phyloP scores from a whole-genome alignment of 169 alveolate species.

The Cryptosporidium sp. region DNA sequence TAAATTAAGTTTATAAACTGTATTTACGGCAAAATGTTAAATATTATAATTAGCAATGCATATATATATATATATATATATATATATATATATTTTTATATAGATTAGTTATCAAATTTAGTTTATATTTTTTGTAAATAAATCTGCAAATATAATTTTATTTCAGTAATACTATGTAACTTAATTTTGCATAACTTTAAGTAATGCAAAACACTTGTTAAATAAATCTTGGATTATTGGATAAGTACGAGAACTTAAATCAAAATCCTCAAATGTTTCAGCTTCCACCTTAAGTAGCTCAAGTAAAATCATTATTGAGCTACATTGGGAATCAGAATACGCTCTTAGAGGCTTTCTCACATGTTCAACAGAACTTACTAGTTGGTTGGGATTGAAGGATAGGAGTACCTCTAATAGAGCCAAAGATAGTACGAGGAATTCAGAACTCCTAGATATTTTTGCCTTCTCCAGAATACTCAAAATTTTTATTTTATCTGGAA shows the following conservation, averaged over 20 bases:
- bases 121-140: neutral
- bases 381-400: constrained; percentile 23
- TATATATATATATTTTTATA: neutral
- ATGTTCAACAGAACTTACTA: constrained; percentile 17
- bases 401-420: constrained; percentile 28
- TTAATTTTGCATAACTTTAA: neutral
- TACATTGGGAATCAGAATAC: constrained; percentile 30
- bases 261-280: constrained; percentile 10
- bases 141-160: neutral
- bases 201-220: neutral
- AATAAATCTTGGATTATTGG: constrained; percentile 33
- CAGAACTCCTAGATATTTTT: constrained; percentile 1
- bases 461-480: constrained; percentile 15
- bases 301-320: neutral
- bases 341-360: neutral
- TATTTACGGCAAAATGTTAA: neutral
- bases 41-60: neutral
- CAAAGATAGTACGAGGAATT: constrained; percentile 27
- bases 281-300: constrained; percentile 5
- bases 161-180: neutral
- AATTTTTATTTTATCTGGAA: constrained; percentile 20
- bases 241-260: neutral
- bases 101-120: neutral
- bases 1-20: neutral
- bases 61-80: neutral